Base-by-base conservation (phyloP, 768 basidiomycete genomes). In the Hemileccinum impolitum region DNA sequence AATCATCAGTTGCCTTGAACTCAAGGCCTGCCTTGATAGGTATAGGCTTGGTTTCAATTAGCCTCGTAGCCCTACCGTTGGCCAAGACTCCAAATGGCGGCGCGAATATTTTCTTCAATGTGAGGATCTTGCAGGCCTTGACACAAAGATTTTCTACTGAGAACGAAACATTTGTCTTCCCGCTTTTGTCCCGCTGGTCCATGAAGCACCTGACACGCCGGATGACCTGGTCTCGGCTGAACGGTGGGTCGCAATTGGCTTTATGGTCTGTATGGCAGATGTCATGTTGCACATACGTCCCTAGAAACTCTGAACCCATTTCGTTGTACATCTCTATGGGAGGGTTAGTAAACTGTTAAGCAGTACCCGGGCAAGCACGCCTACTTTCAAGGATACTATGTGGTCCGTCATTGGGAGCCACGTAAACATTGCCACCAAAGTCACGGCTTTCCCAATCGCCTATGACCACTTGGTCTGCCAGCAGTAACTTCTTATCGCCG, bases 251-350 rank as follows among this genome's bases (percentile, higher is more conserved):
- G 8, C 5, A 1, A 2, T 18, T 35, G 15, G 21, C 7, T 7
- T 17, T 9, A n/a, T 9, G 14, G 5, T 21, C 28, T n/a, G n/a
- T 7, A 6, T 19, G 40, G 12, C 3, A 2, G 28, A 57, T 34
- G 7, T 48, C 26, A 26, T 58, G 21, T 11, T 5, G 43, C 17
- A 57, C 51, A 25, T 43, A 43, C 13, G 25, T 46, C 23, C 56
- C 51, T 18, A 57, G 38, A 40, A 37, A 58, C 17, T 36, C 21
- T 5, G 51, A 49, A 13, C 52, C 56, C 56, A 58, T 46, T 8
- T 43, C 42, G 17, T 19, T 17, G 32, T 57, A 57, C 55, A 57
- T 38, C 36, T 48, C 55, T 56, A 26, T 4, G 18, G 35, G 5
- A 35, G 10, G 11, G 25, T 28, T 2, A 35, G 28, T 37, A 14